These are phyloP conservation scores for Mucor saturninus DNA, from an alignment of 371 early-diverging fungal genomes.

Conservation along the genomic window DNA sequence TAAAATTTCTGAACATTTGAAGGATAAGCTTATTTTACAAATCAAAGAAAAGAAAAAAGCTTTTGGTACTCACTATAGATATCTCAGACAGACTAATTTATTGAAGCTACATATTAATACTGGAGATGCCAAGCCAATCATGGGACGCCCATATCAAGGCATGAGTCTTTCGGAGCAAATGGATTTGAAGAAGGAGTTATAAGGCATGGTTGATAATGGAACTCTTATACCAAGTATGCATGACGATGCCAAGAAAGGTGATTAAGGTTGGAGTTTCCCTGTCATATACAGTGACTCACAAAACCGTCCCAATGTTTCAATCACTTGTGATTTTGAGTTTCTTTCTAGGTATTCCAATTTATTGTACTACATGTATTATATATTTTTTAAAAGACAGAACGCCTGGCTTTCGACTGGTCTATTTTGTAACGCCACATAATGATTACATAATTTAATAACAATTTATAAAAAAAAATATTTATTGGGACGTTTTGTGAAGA, in stretches of 20 bases:
- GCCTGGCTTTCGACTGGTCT: no score
- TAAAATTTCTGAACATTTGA: not conserved
- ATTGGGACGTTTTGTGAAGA: no score
- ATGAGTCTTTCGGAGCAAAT: not conserved
- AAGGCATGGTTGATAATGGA: not conserved
- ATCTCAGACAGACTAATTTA: not conserved
- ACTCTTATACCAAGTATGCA: slow-evolving; percentile 7
- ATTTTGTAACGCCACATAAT: no score
- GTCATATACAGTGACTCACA: no score
- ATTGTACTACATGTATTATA: no score
- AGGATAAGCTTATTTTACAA: not conserved
- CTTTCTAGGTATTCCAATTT: no score
- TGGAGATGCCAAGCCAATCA: not conserved
- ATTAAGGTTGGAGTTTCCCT: no score
- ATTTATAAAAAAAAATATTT: no score
- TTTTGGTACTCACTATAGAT: not conserved
- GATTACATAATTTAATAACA: no score
- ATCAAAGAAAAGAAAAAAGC: not conserved
- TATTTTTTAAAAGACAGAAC: no score
- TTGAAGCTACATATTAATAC: slow-evolving; percentile 3
- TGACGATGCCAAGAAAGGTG: not conserved
- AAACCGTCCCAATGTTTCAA: no score
- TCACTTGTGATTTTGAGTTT: no score
- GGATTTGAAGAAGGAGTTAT: not conserved
- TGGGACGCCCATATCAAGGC: not conserved